A percentile compares a stretch with the other conserved stretches of the same genome.
phyloP scores from a whole-genome alignment of 805 yeast genomes.

The Candida cerambycidarum region DNA sequence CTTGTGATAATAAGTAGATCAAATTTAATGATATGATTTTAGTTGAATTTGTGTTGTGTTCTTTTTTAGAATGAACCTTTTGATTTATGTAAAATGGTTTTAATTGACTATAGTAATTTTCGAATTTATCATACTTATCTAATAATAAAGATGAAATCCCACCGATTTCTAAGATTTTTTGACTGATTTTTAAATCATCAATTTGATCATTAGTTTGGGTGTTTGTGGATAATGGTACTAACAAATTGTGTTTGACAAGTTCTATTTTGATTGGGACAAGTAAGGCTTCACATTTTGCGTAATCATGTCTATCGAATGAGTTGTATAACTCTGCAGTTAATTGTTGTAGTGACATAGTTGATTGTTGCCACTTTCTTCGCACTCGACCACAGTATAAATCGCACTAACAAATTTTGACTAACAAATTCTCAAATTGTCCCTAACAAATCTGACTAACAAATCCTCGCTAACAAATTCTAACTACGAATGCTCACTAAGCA shows the following conservation, averaged over 20 bases:
- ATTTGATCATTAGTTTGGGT: slow-evolving; percentile 41
- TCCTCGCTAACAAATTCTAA: too few relatives aligned
- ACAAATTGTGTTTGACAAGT: slow-evolving; percentile 70
- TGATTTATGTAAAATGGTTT: slow-evolving; percentile 67
- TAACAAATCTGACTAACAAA: too few relatives aligned
- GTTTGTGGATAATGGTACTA: slow-evolving; percentile 56
- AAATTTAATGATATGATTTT: slow-evolving; percentile 76
- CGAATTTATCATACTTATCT: slow-evolving; percentile 62
- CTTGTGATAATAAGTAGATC: slow-evolving; percentile 74
- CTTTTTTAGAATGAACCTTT: slow-evolving; percentile 39
- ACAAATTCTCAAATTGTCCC: too few relatives aligned
- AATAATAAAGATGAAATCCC: slow-evolving; percentile 74
- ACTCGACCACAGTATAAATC: too few relatives aligned
- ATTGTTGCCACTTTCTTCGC: slow-evolving; percentile 6
- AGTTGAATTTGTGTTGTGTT: slow-evolving; percentile 39
- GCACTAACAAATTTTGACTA: too few relatives aligned
- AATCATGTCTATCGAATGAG: slow-evolving; percentile 62
- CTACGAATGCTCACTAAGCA: too few relatives aligned
- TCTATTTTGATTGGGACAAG: slow-evolving; percentile 76
- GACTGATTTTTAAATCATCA: slow-evolving; percentile 73
- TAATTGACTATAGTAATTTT: slow-evolving; percentile 70
- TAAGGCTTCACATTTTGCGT: slow-evolving; percentile 56
- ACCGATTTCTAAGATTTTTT: slow-evolving; percentile 84
- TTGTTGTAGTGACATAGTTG: slow-evolving; percentile 58
- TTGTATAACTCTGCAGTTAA: slow-evolving; percentile 68